A percentile compares a stretch with the other conserved stretches of the same genome.
These are phyloP conservation scores for Begonia masoniana DNA, from an alignment of 306 rosid genomes.

Conservation along the genomic window DNA sequence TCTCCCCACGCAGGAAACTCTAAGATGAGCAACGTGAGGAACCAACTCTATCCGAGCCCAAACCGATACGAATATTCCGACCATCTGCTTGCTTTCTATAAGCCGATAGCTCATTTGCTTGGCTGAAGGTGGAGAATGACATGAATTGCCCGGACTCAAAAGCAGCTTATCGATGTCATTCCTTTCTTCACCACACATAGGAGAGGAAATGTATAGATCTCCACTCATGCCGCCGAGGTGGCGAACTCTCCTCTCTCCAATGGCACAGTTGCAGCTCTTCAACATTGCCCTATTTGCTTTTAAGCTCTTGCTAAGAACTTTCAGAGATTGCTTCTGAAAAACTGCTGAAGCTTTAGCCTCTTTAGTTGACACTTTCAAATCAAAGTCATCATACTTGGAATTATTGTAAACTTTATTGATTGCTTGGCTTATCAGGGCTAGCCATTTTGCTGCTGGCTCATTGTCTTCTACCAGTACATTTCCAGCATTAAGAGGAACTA, in stretches of 20 bases:
- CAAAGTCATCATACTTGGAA: not conserved
- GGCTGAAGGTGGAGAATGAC: slow-evolving; percentile 3
- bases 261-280: slow-evolving; percentile 69
- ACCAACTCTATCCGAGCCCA: slow-evolving; percentile 71
- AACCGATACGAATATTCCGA: slow-evolving; percentile 70
- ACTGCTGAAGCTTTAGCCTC: slow-evolving; percentile 22
- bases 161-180: slow-evolving; percentile 29
- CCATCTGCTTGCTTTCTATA: slow-evolving; percentile 82
- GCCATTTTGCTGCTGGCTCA: slow-evolving; percentile 92
- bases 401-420: slow-evolving; percentile 24
- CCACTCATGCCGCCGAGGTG: slow-evolving; percentile 35
- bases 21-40: slow-evolving; percentile 74
- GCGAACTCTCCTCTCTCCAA: slow-evolving; percentile 40
- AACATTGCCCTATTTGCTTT: slow-evolving; percentile 50
- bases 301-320: slow-evolving; percentile 39
- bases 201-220: slow-evolving; percentile 4
- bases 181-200: slow-evolving; percentile 3
- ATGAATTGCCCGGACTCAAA: slow-evolving; percentile 41
- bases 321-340: slow-evolving; percentile 73
- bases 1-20: slow-evolving; percentile 72
- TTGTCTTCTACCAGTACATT: slow-evolving; percentile 87
- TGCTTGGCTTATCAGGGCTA: slow-evolving; percentile 58
- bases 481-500: slow-evolving; percentile 88
- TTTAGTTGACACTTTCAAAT: slow-evolving; percentile 3
- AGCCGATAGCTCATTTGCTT: slow-evolving; percentile 33